Evolutionary conservation across 345 rosid species (phyloP), one percentile per base, ranked within the genome.

Genomic region (Cardamine occulta): DNA sequence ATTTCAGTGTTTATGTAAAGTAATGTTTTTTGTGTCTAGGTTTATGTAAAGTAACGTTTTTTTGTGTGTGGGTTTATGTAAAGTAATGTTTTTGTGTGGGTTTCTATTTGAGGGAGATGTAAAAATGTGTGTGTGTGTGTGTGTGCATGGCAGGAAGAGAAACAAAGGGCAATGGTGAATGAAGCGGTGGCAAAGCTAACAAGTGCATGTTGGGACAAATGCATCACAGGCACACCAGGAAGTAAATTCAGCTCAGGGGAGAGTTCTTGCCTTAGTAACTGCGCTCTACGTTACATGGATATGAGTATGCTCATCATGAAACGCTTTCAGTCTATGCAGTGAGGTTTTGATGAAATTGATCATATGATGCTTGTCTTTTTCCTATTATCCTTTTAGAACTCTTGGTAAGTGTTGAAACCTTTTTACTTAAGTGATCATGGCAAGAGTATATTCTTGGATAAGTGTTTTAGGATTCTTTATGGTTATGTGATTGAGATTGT

Each of bases 221-320:
- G 99, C 76, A 82, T 92, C 49, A 89, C 90, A 1, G 72, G 89
- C 19, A 74, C 93, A 6, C 97, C 96, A 7, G 98, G 98, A 74
- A 92, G 88, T 78, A 92, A 95, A 80, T 89, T 95, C 85, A 92
- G 99, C 85, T 95, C 99, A 7, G 82, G 93, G 15, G 98, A 95
- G 83, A 61, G 84, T 21, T 62, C 91, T 63, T 95, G 98, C 74
- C 94, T 95, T 28, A 29, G 84, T 28, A 73, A 92, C 63, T 95
- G 99, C 24, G 96, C 96, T 3, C 88, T 82, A 49, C 94, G 98
- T 2, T 95, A 85, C 80, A 75, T 86, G 90, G 99, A 95, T 63
- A 68, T 88, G 91, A 89, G 84, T 74, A 78, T 85, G 48, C 77
- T 87, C 68, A 87, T 95, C 74, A 82, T 89, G 90, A 88, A 92